Conservation (phyloP, 345 rosid genomes). For the Gossypium longicalyx region DNA sequence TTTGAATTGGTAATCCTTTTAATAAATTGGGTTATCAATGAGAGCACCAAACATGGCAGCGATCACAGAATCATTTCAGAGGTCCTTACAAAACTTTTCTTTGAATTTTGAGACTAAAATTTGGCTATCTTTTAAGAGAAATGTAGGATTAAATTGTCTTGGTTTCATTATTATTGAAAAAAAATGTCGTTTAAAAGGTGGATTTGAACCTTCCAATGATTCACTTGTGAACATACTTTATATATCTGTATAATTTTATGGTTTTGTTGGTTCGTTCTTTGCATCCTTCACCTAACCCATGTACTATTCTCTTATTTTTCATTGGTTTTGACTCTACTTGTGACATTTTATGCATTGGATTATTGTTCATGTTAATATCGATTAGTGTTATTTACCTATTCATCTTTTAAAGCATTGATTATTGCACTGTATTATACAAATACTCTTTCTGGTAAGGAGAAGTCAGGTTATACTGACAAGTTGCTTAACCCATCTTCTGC, state of each 20-base stretch:
- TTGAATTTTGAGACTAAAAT: constrained; percentile 17
- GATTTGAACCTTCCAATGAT: too few relatives aligned
- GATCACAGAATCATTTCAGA: constrained; percentile 62
- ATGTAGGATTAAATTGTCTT: too few relatives aligned
- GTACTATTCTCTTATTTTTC: constrained; percentile 31
- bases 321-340: not conserved
- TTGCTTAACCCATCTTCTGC: too few relatives aligned
- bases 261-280: too few relatives aligned
- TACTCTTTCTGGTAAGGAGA: too few relatives aligned
- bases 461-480: too few relatives aligned
- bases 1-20: not conserved
- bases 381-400: not conserved
- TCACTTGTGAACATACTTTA: too few relatives aligned
- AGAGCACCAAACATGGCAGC: constrained; percentile 37
- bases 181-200: too few relatives aligned
- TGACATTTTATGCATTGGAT: not conserved
- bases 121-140: too few relatives aligned
- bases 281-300: constrained; percentile 50
- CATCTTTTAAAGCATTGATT: not conserved
- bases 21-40: not conserved
- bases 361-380: not conserved
- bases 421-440: not conserved
- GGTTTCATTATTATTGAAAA: too few relatives aligned
- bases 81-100: constrained; percentile 71
- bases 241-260: too few relatives aligned